These are phyloP conservation scores for Lathyrus oleraceus DNA, from an alignment of 306 rosid genomes.

Conservation along the genomic window DNA sequence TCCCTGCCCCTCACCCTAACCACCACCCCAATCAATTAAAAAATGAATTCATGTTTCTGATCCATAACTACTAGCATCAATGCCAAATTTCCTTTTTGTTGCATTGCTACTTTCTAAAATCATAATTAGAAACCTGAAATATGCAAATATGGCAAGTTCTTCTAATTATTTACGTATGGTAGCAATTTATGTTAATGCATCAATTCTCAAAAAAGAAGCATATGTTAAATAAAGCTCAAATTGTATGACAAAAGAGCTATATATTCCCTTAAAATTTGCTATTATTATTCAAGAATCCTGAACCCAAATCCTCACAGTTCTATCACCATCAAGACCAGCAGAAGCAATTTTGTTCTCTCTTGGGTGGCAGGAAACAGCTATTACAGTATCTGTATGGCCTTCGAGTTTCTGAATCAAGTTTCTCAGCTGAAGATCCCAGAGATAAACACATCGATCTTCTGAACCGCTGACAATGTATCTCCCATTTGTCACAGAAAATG, in stretches of 20 bases:
- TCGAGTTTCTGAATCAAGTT: constrained; percentile 83
- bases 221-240: not conserved
- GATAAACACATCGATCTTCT: constrained; percentile 76
- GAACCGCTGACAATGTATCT: constrained; percentile 90
- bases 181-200: not conserved
- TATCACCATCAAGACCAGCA: constrained; percentile 73
- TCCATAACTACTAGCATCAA: not conserved
- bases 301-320: constrained; percentile 80
- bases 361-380: constrained; percentile 88
- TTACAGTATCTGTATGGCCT: constrained; percentile 83
- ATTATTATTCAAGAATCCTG: constrained; percentile 55
- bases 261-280: constrained; percentile 18
- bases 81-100: not conserved
- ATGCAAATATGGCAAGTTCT: not conserved
- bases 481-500: constrained; percentile 89
- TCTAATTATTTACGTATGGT: not conserved
- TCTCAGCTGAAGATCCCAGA: constrained; percentile 92
- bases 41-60: too few relatives aligned
- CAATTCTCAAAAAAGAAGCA: not conserved
- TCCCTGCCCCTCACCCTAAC: too few relatives aligned
- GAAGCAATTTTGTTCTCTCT: constrained; percentile 88
- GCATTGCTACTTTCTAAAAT: not conserved
- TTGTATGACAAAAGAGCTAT: not conserved
- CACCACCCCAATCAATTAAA: too few relatives aligned
- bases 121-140: not conserved